phyloP scores from a whole-genome alignment of 2,329 filamentous ascomycete species.

The Arthrinium puccinioides region DNA sequence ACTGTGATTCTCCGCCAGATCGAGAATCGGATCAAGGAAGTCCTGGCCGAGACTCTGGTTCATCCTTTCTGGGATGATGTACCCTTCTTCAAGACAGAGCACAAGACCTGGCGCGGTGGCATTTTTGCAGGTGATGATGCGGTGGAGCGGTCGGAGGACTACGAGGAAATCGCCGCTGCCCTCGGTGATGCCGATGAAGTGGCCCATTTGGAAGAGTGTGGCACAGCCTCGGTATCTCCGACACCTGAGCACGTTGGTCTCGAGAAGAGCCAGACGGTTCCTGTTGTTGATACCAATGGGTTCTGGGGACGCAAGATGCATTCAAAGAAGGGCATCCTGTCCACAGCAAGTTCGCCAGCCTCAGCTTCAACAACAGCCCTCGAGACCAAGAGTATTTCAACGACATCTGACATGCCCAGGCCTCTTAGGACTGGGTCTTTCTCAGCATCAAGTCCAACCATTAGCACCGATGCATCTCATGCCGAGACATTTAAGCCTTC shows the following conservation, averaged over 20 bases:
- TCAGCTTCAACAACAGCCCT: conserved; percentile 40
- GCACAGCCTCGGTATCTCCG: conserved; percentile 20
- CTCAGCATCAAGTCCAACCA: conserved; percentile 55
- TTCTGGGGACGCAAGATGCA: conserved; percentile 44
- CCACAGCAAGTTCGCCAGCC: conserved; percentile 17
- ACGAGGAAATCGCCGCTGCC: conserved; percentile 31
- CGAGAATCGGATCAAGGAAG: conserved; percentile 89
- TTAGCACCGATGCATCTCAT: conserved; percentile 60
- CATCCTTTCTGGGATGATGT: conserved; percentile 94
- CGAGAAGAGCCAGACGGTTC: conserved; percentile 50
- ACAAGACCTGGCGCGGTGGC: conserved; percentile 75
- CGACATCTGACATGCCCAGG: conserved; percentile 39
- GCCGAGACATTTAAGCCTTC: conserved; percentile 56
- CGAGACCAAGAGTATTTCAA: conserved; percentile 35
- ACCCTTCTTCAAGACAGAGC: conserved; percentile 77
- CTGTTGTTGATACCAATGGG: conserved; percentile 34
- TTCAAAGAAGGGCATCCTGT: conserved; percentile 26
- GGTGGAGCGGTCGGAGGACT: conserved; percentile 28
- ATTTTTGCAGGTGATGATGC: conserved; percentile 60
- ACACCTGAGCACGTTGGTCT: conserved; percentile 34
- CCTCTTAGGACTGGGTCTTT: conserved; percentile 56
- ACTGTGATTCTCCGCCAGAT: conserved; percentile 87
- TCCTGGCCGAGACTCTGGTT: conserved; percentile 86
- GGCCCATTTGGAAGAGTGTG: conserved; percentile 33
- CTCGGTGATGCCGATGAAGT: conserved; percentile 41